Evolutionary conservation across 192 early-diverging fungal genomes (phyloP), one percentile per base, ranked within the genome.

Genomic region (Podila verticillata): DNA sequence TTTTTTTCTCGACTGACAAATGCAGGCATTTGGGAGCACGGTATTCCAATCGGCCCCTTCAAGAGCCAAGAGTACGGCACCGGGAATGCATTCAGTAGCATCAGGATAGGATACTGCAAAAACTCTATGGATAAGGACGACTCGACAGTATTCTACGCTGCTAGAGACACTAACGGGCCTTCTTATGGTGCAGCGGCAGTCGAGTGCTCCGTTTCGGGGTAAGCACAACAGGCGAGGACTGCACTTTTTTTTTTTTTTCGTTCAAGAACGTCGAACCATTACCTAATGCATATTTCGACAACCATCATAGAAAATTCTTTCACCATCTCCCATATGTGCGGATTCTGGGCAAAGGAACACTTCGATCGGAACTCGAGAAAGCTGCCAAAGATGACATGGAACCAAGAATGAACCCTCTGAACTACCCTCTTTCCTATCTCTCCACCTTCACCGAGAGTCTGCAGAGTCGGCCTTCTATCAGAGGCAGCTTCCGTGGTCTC

Each of bases 141-240:
- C 48, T 73, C 75, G 22, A 75, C 72, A 5, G 58, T 31, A 36
- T 68, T 80, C 39, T 65, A 49, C 2, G 57, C 83, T 3, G 77
- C 63, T 5, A 71, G 61, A 0, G 75, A 80, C 39, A 72, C 64
- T n/a, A 71, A 61, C 5, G 75, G 83, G 10, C 28, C 66, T 8
- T 70, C 72, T 10, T 74, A 68, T 30, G 72, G 60, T 20, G 75
- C 77, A 20, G 75, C 83, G 24, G 57, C 72, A 4, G 75, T 84
- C 19, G 83, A 84, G 26, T 84, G 83, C 31, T 84, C 83, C 5
- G 69, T 84, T 15, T 84, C 83, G 32, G 83, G 75, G 65, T 80
- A 80, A 17, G 56, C 36, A 22, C 47, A 17, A 6, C 34, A 17
- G 8, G 20, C 19, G 19, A n/a, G 10, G 7, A 48, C n/a, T 4